phyloP scores from a whole-genome alignment of 2,329 filamentous ascomycete species.

The Cryoendolithus antarcticus region DNA sequence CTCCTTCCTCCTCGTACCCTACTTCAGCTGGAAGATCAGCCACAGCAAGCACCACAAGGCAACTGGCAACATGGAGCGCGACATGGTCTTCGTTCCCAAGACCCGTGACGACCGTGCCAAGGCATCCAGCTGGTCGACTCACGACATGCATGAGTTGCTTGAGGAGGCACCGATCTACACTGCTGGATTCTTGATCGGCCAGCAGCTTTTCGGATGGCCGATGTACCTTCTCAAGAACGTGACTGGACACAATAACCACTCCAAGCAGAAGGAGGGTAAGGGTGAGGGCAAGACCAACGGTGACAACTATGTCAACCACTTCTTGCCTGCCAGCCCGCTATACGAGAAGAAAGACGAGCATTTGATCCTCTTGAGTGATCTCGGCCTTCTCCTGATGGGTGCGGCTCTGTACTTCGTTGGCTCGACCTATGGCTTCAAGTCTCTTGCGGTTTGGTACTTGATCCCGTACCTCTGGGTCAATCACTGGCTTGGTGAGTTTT shows the following conservation, averaged over 20 bases:
- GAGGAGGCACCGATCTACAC: conserved; percentile 18
- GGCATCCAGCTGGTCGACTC: conserved; percentile 3
- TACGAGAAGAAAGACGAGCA: conserved; percentile 31
- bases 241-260: conserved; percentile 68
- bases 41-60: conserved; percentile 59
- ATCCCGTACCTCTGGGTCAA: conserved; percentile 61
- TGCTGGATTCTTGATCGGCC: conserved; percentile 10
- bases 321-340: conserved; percentile 46
- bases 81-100: conserved; percentile 26
- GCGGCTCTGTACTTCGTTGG: conserved; percentile 38
- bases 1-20: conserved; percentile 54
- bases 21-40: conserved; percentile 61
- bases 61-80: conserved; percentile 30
- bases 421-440: conserved; percentile 2
- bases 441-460: conserved; percentile 25
- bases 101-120: conserved; percentile 6
- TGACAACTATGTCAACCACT: conserved; percentile 49
- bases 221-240: conserved; percentile 17
- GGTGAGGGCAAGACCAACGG: conserved; percentile 8
- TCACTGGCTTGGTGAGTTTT: conserved; percentile 47
- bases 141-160: conserved; percentile 10
- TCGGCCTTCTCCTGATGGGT: conserved; percentile 44
- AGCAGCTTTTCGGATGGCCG: conserved; percentile 19
- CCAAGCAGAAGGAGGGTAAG: conserved; percentile 81
- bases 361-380: conserved; percentile 46